Base-by-base conservation (phyloP, 805 yeast genomes). In the Torulaspora franciscae region DNA sequence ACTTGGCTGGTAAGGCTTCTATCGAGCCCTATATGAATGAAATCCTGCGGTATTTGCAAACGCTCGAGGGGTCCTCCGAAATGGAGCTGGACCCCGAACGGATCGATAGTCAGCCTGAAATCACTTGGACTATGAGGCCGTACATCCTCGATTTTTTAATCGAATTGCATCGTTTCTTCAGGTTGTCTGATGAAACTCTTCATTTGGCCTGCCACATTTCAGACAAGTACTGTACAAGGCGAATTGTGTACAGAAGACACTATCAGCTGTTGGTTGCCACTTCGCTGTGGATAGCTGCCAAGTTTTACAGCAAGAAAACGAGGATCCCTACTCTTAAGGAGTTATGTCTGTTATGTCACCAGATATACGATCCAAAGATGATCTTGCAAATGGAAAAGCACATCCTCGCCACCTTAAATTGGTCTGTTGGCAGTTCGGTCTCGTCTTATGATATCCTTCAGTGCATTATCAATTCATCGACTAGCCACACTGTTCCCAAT, bases 251-350 rank as follows among this genome's bases (percentile, higher is more conserved):
- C 62, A 78, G 81, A 54, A 85, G 82, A 50, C 96, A 88, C 60
- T 81, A 84, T 57, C 96, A 87, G 62, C 70, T 89, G 44, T 85
- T 88, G 23, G 90, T 91, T 25, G 81, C 91, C 52, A 83, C 95
- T 0, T 83, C 95, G 23, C 68, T 89, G 38, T 87, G 96, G 95
- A 78, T 89, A 14, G 93, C 96, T 2, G 78, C 93, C 36, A 89
- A 89, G 61, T 72, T 78, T 38, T 77, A 76, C 50, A 88, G 86
- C 50, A 79, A 79, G 60, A 76, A 87, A 56, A 75, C 74, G 46
- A 69, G 81, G 44, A 76, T 81, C 28, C 91, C 91, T 14, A 76
- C 81, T 27, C 70, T 83, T 45, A 70, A 74, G 37, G 90, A 84
- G 53, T 73, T 85, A 44, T 74, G 79, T 33, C 72, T 74, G 53